phyloP scores from a whole-genome alignment of 352 stramenopile genomes.

The Globisporangium orthogonon region DNA sequence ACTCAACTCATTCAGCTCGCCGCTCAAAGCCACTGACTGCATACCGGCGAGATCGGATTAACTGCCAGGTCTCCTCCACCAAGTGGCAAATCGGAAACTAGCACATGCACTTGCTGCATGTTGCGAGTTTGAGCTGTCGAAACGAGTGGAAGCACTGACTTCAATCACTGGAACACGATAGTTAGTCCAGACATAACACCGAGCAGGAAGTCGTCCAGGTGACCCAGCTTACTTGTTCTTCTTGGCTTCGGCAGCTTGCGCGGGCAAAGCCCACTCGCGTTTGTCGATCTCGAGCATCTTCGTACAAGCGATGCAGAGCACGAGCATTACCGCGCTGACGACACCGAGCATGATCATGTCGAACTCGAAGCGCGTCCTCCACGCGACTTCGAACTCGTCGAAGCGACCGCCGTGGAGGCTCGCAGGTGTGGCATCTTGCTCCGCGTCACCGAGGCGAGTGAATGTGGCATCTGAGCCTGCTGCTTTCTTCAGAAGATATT shows the following conservation, averaged over 20 bases:
- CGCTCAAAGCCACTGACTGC: too few species aligned
- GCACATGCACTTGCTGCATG: too few species aligned
- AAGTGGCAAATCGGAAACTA: too few species aligned
- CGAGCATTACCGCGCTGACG: neutral
- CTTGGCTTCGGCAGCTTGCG: neutral
- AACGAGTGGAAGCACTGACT: too few species aligned
- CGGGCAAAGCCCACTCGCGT: neutral
- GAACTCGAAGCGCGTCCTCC: conserved; percentile 7
- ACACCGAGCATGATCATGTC: conserved; percentile 6
- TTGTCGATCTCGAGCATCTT: conserved; percentile 7
- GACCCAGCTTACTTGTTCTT: neutral
- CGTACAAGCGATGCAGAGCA: conserved; percentile 1
- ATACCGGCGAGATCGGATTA: too few species aligned
- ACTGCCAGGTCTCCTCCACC: neutral
- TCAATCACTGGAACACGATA: neutral
- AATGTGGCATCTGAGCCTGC: neutral
- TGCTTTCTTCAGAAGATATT: neutral
- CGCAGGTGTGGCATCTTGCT: neutral
- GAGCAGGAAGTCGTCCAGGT: neutral
- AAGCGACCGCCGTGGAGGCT: neutral
- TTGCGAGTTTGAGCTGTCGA: too few species aligned
- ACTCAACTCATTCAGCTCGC: too few species aligned
- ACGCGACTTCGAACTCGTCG: conserved; percentile 3
- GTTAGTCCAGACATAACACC: neutral
- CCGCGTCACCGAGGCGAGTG: neutral